Evolutionary conservation across 805 yeast species (phyloP).

Genomic region (Sugiyamaella boreocaroliniensis): DNA sequence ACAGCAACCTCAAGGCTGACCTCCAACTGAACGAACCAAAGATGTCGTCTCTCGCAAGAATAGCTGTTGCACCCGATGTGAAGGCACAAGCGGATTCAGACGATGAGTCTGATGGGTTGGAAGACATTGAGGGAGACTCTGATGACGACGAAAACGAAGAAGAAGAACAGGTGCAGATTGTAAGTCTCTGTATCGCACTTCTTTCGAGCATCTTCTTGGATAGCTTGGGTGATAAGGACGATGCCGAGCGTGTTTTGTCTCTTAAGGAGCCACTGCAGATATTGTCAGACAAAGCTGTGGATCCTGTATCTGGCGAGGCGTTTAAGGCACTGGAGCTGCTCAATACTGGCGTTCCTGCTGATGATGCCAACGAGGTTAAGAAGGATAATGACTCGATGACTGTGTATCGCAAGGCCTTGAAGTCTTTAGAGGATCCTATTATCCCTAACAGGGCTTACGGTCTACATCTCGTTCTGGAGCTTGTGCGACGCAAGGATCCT

Average conservation of each 20-base stretch:
- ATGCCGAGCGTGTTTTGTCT: slow-evolving; percentile 10
- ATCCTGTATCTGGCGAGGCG: slow-evolving; percentile 17
- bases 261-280: slow-evolving; percentile 17
- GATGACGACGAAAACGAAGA: slow-evolving; percentile 26
- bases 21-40: neutral
- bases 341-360: slow-evolving; percentile 5
- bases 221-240: slow-evolving; percentile 12
- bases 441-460: slow-evolving; percentile 89
- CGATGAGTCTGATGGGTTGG: slow-evolving; percentile 22
- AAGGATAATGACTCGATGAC: slow-evolving; percentile 3
- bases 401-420: slow-evolving; percentile 50
- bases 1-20: slow-evolving; percentile 11
- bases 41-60: neutral
- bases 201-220: slow-evolving; percentile 29
- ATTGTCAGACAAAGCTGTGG: slow-evolving; percentile 12
- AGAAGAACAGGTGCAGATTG: slow-evolving; percentile 29
- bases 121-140: slow-evolving; percentile 21
- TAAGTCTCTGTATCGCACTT: slow-evolving; percentile 28
- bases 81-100: slow-evolving; percentile 33
- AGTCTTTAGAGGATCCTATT: slow-evolving; percentile 64
- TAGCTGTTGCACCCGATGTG: neutral
- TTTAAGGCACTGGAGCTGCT: slow-evolving; percentile 18
- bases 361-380: slow-evolving; percentile 10
- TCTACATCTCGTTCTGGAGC: slow-evolving; percentile 50
- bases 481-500: slow-evolving; percentile 45